Conservation (phyloP, 2,329 filamentous ascomycete species). For the Hirsutella rhossiliensis region DNA sequence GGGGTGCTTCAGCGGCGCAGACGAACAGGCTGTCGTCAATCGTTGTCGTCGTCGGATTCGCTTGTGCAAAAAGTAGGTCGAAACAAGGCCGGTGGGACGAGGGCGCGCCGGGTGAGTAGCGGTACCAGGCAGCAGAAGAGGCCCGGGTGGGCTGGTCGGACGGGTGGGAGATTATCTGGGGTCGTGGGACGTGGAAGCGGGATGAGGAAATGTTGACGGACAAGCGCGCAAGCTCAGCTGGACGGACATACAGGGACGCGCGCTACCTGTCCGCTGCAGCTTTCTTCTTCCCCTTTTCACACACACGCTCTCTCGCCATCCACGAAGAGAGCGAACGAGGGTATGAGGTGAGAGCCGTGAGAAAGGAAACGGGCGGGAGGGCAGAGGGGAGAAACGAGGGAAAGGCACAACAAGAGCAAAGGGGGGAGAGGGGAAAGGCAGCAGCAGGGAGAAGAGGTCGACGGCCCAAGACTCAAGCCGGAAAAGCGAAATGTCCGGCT, state of each 20-base stretch:
- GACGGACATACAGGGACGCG: background rate
- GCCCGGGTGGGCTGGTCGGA: constrained; percentile 3
- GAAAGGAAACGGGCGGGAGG: background rate
- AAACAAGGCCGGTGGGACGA: constrained; percentile 10
- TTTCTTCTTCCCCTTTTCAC: background rate
- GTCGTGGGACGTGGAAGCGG: constrained; percentile 9
- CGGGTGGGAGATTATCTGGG: constrained; percentile 13
- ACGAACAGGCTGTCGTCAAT: constrained; percentile 2
- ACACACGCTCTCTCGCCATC: background rate
- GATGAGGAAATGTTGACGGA: background rate
- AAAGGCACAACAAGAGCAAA: background rate
- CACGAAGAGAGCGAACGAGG: background rate
- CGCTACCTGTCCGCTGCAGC: background rate
- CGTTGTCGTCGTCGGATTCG: background rate
- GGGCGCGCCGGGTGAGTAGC: constrained; percentile 11
- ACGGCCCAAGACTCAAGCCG: background rate
- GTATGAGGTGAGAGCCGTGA: background rate
- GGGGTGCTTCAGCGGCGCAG: constrained; percentile 5
- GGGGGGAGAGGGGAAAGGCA: background rate
- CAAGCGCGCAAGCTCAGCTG: background rate
- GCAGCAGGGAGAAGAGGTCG: background rate
- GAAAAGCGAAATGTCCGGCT: constrained; percentile 6
- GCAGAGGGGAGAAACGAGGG: background rate
- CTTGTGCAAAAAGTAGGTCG: constrained; percentile 1
- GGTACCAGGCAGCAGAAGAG: background rate